These are phyloP conservation scores for Mrakia blollopis DNA, from an alignment of 768 basidiomycete genomes.

Conservation along the genomic window DNA sequence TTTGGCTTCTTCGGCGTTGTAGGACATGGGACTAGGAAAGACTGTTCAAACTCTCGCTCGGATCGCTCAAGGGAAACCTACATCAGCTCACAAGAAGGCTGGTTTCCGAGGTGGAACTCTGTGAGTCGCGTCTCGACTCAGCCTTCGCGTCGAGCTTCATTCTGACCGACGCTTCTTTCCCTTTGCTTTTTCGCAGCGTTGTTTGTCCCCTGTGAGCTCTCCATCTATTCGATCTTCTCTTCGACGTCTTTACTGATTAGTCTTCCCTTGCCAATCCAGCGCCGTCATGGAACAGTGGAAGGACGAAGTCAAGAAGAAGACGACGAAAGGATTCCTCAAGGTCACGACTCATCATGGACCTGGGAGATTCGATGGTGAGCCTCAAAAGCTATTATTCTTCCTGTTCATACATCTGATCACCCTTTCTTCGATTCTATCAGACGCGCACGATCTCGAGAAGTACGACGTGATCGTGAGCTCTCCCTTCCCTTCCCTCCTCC, in stretches of 20 bases:
- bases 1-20: not conserved
- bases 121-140: conserved; percentile 35
- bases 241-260: not conserved
- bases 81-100: conserved; percentile 61
- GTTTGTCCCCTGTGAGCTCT: conserved; percentile 62
- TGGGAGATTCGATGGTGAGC: conserved; percentile 61
- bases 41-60: conserved; percentile 86
- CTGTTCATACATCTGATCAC: not conserved
- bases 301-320: conserved; percentile 64
- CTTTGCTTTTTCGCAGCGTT: conserved; percentile 53
- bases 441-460: conserved; percentile 40
- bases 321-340: conserved; percentile 57
- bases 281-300: conserved; percentile 89
- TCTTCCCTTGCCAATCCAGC: conserved; percentile 1
- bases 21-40: conserved; percentile 48
- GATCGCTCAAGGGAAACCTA: conserved; percentile 74
- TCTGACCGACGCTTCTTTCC: not conserved
- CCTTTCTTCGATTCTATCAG: conserved; percentile 33
- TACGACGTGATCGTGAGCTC: conserved; percentile 44
- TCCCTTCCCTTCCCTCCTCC: not conserved
- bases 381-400: not conserved
- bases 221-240: not conserved
- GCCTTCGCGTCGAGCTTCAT: not conserved
- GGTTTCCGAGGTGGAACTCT: conserved; percentile 53
- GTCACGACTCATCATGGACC: conserved; percentile 83